phyloP scores from a whole-genome alignment of 805 yeast species.

The Cyberlindnera xishuangbannaensis region DNA sequence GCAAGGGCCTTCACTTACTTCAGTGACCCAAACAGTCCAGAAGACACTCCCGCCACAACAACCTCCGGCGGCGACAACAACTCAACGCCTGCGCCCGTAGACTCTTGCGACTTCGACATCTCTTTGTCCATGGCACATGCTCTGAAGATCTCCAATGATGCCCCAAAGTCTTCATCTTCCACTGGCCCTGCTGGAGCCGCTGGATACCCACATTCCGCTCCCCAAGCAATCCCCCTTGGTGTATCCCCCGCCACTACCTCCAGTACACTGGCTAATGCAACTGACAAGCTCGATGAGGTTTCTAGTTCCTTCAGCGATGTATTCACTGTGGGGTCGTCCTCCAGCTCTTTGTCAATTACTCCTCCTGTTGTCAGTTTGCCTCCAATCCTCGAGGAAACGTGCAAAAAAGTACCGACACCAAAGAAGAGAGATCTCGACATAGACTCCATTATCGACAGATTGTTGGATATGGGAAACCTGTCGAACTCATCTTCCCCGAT shows the following conservation, averaged over 20 bases:
- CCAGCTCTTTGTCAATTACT: slow-evolving; percentile 21
- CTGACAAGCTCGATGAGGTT: slow-evolving; percentile 16
- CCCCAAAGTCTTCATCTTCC: not conserved
- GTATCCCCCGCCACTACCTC: slow-evolving; percentile 2
- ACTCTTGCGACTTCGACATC: slow-evolving; percentile 28
- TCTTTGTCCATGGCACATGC: slow-evolving; percentile 31
- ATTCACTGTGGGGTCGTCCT: slow-evolving; percentile 20
- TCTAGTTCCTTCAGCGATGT: slow-evolving; percentile 26
- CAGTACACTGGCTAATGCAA: not conserved
- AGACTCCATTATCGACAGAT: slow-evolving; percentile 57
- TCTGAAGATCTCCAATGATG: slow-evolving; percentile 13
- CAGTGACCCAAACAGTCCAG: slow-evolving; percentile 4
- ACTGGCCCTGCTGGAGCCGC: no score
- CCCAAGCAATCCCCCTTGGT: slow-evolving; percentile 1
- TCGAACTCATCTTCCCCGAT: slow-evolving; percentile 11
- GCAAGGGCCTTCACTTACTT: slow-evolving; percentile 15
- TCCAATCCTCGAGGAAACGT: slow-evolving; percentile 21
- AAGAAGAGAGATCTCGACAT: slow-evolving; percentile 36
- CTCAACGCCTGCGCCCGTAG: no score
- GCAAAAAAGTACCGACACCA: slow-evolving; percentile 2
- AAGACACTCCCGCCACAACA: slow-evolving; percentile 10
- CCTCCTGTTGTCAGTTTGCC: slow-evolving; percentile 20
- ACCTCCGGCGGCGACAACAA: no score
- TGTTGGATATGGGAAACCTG: slow-evolving; percentile 29
- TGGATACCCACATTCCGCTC: no score